phyloP scores from a whole-genome alignment of 2,329 filamentous ascomycete genomes.

The Orbilia blumenaviensis region DNA sequence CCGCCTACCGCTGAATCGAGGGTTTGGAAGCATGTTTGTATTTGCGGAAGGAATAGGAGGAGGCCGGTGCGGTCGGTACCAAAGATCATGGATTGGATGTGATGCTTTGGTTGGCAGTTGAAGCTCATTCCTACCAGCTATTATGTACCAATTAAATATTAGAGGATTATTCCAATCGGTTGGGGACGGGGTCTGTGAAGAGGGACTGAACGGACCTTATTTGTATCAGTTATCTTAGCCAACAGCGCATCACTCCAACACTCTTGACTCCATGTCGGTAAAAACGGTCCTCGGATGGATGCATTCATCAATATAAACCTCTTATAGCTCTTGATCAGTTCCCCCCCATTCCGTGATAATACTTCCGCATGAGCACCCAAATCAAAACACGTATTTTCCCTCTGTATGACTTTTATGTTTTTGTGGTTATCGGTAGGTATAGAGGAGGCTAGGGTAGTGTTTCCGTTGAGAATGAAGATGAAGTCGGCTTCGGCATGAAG shows the following conservation, averaged over 20 bases:
- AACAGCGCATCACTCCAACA: slow-evolving; percentile 61
- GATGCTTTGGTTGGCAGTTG: slow-evolving; percentile 59
- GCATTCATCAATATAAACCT: slow-evolving; percentile 61
- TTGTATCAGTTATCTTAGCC: slow-evolving; percentile 57
- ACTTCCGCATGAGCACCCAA: slow-evolving; percentile 61
- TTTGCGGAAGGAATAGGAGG: slow-evolving; percentile 58
- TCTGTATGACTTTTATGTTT: slow-evolving; percentile 59
- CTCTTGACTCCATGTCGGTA: slow-evolving; percentile 59
- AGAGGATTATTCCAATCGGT: neutral
- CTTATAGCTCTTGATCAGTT: slow-evolving; percentile 60
- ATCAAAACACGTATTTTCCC: slow-evolving; percentile 60
- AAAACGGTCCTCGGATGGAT: slow-evolving; percentile 60
- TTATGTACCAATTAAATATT: neutral
- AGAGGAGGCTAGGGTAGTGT: slow-evolving; percentile 56
- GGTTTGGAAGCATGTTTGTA: slow-evolving; percentile 57
- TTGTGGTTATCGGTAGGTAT: slow-evolving; percentile 54
- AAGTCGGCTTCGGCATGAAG: slow-evolving; percentile 61
- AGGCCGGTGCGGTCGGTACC: slow-evolving; percentile 62
- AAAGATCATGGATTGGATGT: slow-evolving; percentile 61
- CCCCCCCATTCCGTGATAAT: slow-evolving; percentile 56
- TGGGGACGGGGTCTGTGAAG: neutral
- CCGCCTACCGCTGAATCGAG: slow-evolving; percentile 58
- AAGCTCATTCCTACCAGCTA: slow-evolving; percentile 61
- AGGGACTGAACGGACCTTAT: slow-evolving; percentile 56
- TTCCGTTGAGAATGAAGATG: slow-evolving; percentile 62